Base-by-base conservation (phyloP, 306 rosid genomes). In the Cucumis hystrix region DNA sequence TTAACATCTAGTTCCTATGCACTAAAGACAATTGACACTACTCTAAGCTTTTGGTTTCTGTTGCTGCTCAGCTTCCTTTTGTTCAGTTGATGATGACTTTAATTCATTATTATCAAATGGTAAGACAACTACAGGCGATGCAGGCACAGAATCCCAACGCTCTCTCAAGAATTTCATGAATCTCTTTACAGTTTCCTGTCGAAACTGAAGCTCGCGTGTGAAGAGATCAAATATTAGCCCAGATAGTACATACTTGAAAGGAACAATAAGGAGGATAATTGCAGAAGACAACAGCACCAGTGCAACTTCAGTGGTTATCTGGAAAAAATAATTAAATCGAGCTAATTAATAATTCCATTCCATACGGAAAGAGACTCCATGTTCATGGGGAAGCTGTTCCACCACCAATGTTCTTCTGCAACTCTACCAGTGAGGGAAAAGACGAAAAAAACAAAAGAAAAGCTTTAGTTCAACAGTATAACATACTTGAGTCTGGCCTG, bases 401-500 rank as follows among this genome's bases (percentile, higher is more conserved):
- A 13, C 4, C 17, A 28, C 18, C 16, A 63, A 20, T 68, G 10
- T 43, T 69, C 75, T 67, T 41, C 1, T 23, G 25, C 18, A 41
- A 69, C 37, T 47, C 30, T 17, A 56, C 74, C 21, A 66, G 71
- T 49, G 61, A 5, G 15, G n/a, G 67, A 6, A 18, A 55, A 18
- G 3, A 28, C 1, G 30, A 28, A 28, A 28, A 28, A 28, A 28
- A 28, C 2, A 28, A 55, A 16, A 82, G 16, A 2, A 61, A 55
- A 41, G 13, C 33, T 43, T 43, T 3, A n/a, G 74, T 47, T 55
- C 35, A 66, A 39, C 73, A n/a, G 56, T 12, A 66, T 57, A 39
- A 49, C 64, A 43, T 88, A 94, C 98, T 96, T 95, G 97, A 74
- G 98, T 94, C 67, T 95, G 93, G 75, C 98, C 97, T 23, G 97